phyloP scores from a whole-genome alignment of 1,284 basidiomycete genomes.

The Schizophyllum amplum region DNA sequence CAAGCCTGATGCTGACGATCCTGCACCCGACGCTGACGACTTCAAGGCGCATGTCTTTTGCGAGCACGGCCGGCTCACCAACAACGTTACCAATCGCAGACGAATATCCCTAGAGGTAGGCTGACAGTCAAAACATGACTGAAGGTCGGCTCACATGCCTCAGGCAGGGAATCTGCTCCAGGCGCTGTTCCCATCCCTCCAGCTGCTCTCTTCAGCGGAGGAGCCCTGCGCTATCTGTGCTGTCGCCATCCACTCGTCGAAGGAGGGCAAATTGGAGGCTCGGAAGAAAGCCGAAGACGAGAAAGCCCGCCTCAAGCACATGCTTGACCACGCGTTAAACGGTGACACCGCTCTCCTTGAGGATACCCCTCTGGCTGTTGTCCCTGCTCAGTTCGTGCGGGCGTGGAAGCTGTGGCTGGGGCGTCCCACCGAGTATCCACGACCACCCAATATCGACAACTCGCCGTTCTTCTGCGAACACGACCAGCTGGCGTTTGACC shows the following conservation, averaged over 20 bases:
- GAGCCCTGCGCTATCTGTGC: conserved; percentile 57
- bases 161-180: conserved; percentile 53
- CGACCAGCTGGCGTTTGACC: conserved; percentile 54
- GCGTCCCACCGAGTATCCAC: conserved; percentile 43
- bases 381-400: conserved; percentile 54
- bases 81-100: conserved; percentile 44
- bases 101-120: conserved; percentile 53
- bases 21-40: conserved; percentile 50
- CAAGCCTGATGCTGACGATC: conserved; percentile 41
- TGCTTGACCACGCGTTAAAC: conserved; percentile 47
- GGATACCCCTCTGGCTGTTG: conserved; percentile 44
- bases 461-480: conserved; percentile 60
- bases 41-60: conserved; percentile 57
- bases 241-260: conserved; percentile 42
- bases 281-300: conserved; percentile 63
- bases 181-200: conserved; percentile 57
- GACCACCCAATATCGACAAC: conserved; percentile 60
- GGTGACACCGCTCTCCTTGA: conserved; percentile 36
- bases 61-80: conserved; percentile 54
- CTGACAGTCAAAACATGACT: not conserved
- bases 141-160: conserved; percentile 1
- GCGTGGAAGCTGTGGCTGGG: conserved; percentile 62
- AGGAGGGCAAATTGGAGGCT: conserved; percentile 47
- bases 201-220: conserved; percentile 38
- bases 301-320: conserved; percentile 58